Evolutionary conservation across 805 yeast species (phyloP).

Genomic region (Blastobotrys americana): DNA sequence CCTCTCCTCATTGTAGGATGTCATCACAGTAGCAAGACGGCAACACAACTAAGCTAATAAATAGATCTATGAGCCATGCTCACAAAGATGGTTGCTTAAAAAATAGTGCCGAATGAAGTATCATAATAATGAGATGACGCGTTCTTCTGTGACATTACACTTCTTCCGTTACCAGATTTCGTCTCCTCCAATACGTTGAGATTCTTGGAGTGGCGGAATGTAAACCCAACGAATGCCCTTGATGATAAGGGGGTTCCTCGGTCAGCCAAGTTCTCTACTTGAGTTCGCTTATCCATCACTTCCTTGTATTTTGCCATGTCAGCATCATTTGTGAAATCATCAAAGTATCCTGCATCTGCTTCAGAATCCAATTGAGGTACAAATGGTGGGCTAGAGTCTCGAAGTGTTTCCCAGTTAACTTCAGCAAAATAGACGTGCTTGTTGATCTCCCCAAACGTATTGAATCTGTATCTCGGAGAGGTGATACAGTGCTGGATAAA

Average conservation of each 20-base stretch:
- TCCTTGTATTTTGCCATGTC: conserved; percentile 98
- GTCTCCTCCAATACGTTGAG: conserved; percentile 15
- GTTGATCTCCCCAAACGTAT: conserved; percentile 74
- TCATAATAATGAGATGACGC: conserved; percentile 7
- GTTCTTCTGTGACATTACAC: not conserved
- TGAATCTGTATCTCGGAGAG: conserved; percentile 64
- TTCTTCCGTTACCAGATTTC: conserved; percentile 4
- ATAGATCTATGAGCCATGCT: too few species aligned
- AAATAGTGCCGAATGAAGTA: conserved; percentile 18
- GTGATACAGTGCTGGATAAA: conserved; percentile 74
- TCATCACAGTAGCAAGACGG: too few species aligned
- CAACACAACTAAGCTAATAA: too few species aligned
- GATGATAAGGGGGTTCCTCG: conserved; percentile 49
- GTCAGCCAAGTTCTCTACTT: conserved; percentile 73
- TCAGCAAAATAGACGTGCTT: conserved; percentile 77
- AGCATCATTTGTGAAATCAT: conserved; percentile 91
- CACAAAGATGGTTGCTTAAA: conserved; percentile 4
- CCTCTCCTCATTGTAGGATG: too few species aligned
- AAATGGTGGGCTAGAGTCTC: conserved; percentile 81
- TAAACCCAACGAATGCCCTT: conserved; percentile 84
- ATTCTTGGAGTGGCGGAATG: conserved; percentile 71
- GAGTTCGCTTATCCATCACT: conserved; percentile 85
- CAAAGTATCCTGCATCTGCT: conserved; percentile 97
- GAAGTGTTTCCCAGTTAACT: conserved; percentile 65
- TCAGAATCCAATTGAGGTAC: conserved; percentile 95